phyloP scores from a whole-genome alignment of 108 stramenopile species.

The Cylindrotheca fusiformis region DNA sequence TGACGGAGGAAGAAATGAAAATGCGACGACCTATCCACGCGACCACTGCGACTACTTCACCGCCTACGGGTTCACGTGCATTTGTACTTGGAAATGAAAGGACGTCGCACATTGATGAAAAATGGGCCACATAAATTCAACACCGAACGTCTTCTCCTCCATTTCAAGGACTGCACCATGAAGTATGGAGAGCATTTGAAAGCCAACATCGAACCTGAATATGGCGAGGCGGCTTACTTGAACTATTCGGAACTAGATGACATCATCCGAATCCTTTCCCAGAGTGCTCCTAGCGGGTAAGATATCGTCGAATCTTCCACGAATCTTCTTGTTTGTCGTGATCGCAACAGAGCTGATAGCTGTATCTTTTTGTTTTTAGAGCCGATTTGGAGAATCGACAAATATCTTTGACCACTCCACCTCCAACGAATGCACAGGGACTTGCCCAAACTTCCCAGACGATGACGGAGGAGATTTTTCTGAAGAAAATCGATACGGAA shows the following conservation, averaged over 20 bases:
- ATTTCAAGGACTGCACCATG: slow-evolving; percentile 9
- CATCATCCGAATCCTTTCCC: slow-evolving; percentile 60
- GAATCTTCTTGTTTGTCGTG: slow-evolving; percentile 3
- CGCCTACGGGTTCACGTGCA: too few relatives aligned
- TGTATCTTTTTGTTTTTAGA: slow-evolving; percentile 28
- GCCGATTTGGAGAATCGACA: slow-evolving; percentile 66
- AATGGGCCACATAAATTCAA: too few relatives aligned
- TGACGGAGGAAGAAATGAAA: too few relatives aligned
- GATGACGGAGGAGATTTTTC: slow-evolving; percentile 87
- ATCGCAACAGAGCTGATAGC: neutral
- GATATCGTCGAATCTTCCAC: slow-evolving; percentile 4
- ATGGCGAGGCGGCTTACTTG: slow-evolving; percentile 74
- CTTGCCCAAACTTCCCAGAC: slow-evolving; percentile 41
- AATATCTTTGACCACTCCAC: slow-evolving; percentile 83
- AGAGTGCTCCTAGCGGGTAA: slow-evolving; percentile 66
- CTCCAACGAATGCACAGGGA: slow-evolving; percentile 83
- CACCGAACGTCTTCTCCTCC: too few relatives aligned
- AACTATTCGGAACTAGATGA: slow-evolving; percentile 70
- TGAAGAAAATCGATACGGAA: slow-evolving; percentile 77
- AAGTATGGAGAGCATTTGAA: slow-evolving; percentile 66
- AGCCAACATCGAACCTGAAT: slow-evolving; percentile 76
- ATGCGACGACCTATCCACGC: too few relatives aligned
- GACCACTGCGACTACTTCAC: too few relatives aligned
- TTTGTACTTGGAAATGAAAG: too few relatives aligned
- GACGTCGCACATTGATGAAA: too few relatives aligned